Percentiles rank a stretch among this genome's conserved stretches.
These are phyloP conservation scores for Secale cereale DNA, from an alignment of 176 grass and related monocot species.

Conservation along the genomic window DNA sequence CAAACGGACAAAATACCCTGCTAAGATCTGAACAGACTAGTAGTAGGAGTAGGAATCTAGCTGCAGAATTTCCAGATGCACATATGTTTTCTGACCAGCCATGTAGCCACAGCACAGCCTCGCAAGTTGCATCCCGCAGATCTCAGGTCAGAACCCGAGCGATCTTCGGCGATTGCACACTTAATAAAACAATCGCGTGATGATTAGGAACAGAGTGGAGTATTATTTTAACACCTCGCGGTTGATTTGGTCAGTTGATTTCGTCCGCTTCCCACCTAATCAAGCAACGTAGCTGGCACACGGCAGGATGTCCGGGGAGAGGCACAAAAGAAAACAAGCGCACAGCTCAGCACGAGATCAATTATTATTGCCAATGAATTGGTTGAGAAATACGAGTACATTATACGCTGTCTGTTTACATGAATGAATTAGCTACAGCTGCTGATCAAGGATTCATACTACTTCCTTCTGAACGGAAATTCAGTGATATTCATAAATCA, in stretches of 20 bases:
- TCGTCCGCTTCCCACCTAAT: background rate
- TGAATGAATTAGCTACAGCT: background rate
- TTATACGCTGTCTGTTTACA: conserved; percentile 17
- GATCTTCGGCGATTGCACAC: background rate
- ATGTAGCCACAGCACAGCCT: background rate
- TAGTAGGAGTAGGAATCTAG: background rate
- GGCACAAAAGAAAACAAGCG: background rate
- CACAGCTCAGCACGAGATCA: background rate
- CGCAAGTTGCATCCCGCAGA: background rate
- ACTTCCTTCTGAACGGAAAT: background rate
- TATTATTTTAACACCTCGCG: background rate
- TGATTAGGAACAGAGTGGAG: conserved; percentile 1
- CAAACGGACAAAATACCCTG: background rate
- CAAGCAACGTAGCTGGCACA: conserved; percentile 29
- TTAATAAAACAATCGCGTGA: background rate
- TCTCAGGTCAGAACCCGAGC: background rate
- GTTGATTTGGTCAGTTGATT: conserved; percentile 27
- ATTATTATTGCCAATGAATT: conserved; percentile 7
- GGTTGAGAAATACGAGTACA: conserved; percentile 23
- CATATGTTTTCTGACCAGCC: conserved; percentile 1
- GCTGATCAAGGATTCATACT: background rate
- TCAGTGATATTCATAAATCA: background rate
- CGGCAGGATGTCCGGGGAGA: background rate
- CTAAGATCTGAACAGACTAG: background rate
- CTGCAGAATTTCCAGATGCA: background rate